phyloP scores from a whole-genome alignment of 2,329 filamentous ascomycete species.

The Hirsutella thompsonii region DNA sequence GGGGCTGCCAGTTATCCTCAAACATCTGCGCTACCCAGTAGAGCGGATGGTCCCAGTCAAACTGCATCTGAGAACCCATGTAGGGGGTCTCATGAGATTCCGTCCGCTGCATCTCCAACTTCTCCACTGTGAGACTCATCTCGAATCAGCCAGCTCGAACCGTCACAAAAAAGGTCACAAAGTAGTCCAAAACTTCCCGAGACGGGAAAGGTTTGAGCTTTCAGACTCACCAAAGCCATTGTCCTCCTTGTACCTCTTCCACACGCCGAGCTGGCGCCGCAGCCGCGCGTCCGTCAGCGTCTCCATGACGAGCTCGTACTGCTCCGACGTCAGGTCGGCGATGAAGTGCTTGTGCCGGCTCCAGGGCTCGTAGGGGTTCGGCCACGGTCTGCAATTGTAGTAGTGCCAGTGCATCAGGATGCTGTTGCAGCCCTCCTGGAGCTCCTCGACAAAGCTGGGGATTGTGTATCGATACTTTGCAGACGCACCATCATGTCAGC shows the following conservation, averaged over 20 bases:
- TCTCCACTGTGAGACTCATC: neutral
- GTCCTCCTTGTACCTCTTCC: conserved; percentile 10
- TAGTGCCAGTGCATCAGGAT: conserved; percentile 38
- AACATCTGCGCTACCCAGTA: conserved; percentile 35
- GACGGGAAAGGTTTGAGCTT: no score
- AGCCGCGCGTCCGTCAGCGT: conserved; percentile 13
- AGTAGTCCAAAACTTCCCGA: neutral
- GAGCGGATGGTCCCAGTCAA: conserved; percentile 25
- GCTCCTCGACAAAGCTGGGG: conserved; percentile 24
- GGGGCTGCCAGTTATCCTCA: conserved; percentile 24
- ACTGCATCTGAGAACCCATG: conserved; percentile 11
- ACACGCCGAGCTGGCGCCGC: conserved; percentile 12
- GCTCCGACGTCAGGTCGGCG: conserved; percentile 14
- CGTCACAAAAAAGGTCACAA: neutral
- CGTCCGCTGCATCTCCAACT: neutral
- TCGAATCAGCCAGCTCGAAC: no score
- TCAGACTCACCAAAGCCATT: conserved; percentile 14
- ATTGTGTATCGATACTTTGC: conserved; percentile 24
- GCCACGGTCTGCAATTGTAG: conserved; percentile 24
- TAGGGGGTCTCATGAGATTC: conserved; percentile 6
- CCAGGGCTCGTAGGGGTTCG: conserved; percentile 13
- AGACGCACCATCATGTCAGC: neutral
- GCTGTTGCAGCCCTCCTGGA: conserved; percentile 32
- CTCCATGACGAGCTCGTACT: conserved; percentile 19
- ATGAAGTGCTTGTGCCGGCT: conserved; percentile 14